Conservation (phyloP, 2,329 filamentous ascomycete genomes). For the Westerdykella sp. region DNA sequence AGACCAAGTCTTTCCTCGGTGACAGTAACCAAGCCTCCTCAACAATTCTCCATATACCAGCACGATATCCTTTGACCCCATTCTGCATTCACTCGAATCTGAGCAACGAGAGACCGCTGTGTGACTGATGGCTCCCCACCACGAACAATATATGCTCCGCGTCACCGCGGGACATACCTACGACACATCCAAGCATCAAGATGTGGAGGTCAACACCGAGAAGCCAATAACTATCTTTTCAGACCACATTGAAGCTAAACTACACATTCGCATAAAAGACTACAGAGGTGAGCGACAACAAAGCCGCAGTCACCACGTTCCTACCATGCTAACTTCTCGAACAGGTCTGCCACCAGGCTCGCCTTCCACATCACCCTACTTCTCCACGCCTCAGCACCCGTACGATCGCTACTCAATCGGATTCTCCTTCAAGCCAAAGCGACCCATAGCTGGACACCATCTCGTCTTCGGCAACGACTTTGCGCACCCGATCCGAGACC, state of each 20-base stretch:
- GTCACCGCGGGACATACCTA: slow-evolving; percentile 78
- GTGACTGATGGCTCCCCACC: slow-evolving; percentile 48
- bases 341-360: slow-evolving; percentile 66
- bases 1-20: no score
- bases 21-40: no score
- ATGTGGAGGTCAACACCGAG: slow-evolving; percentile 68
- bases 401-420: slow-evolving; percentile 80
- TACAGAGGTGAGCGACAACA: slow-evolving; percentile 40
- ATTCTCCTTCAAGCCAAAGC: slow-evolving; percentile 70
- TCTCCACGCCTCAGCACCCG: slow-evolving; percentile 61
- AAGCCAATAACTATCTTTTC: slow-evolving; percentile 58
- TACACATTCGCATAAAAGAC: slow-evolving; percentile 69
- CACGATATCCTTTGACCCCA: no score
- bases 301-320: neutral
- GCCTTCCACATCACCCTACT: slow-evolving; percentile 69
- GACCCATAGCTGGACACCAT: slow-evolving; percentile 59
- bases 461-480: slow-evolving; percentile 96
- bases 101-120: no score
- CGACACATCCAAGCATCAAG: slow-evolving; percentile 62
- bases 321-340: neutral
- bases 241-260: slow-evolving; percentile 56
- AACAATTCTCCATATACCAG: no score
- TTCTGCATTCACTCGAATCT: no score
- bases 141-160: slow-evolving; percentile 64
- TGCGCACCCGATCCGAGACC: slow-evolving; percentile 79